Base-by-base conservation (phyloP, 768 basidiomycete species). In the Lentinula lateritia region DNA sequence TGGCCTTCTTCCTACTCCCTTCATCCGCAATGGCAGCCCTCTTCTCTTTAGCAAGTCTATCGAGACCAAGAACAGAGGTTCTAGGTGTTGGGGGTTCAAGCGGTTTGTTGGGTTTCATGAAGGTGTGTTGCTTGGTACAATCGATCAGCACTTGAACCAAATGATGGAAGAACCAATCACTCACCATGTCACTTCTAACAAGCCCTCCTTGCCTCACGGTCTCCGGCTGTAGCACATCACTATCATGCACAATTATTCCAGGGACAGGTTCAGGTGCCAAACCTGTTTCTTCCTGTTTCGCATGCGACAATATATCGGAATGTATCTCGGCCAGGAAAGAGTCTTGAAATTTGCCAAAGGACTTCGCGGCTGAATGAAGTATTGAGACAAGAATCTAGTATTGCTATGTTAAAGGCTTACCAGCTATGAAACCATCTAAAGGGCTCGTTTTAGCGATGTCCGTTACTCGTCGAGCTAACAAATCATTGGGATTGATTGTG, bases 31-130 rank as follows among this genome's bases (percentile, higher is more conserved):
- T 80, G 12, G 84, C 85, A 1, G 82, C 85, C 58, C 93, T 79
- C 74, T 98, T 99, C 70, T 97, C 93, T 52, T 83, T 85, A 0
- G 97, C 97, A 2, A 98, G 80, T 28, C 82, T 83, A 70, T 99
- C 95, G 6, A 98, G 79, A 3, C 96, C 95, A 0, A 98, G 83
- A 3, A 92, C 68, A 5, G 95, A 97, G 0, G 83, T 75, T 52
- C 92, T 80, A 0, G 92, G 90, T 13, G 90, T 90, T 10, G 88
- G 86, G 2, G 90, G 90, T 67, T 89, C 88, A 6, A 90, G 72
- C 8, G 87, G 84, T 67, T 82, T 87, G 5, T 84, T 83, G 2
- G 92, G 93, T 68, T 85, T 78, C 56, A 85, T 82, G 75, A 97
- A 98, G 0, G 87, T 86, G 67, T 96, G 93, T 72, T 78, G 80